Evolutionary conservation across 208 protist species (phyloP).

Genomic region (Crithidia sp.): DNA sequence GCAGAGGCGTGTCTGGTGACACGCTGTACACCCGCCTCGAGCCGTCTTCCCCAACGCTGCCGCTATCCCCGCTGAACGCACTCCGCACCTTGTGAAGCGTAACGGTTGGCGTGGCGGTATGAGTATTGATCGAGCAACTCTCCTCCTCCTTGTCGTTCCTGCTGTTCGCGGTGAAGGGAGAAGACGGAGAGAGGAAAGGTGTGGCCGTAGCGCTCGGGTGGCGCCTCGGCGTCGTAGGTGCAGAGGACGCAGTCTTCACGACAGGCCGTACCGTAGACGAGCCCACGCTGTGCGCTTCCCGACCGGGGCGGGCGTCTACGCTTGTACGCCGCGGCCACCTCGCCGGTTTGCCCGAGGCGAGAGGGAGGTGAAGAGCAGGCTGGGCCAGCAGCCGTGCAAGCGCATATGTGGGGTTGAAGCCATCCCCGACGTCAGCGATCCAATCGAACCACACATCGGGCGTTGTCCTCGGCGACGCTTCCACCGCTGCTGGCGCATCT

Average conservation of each 20-base stretch:
- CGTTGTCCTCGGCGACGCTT: too few relatives aligned
- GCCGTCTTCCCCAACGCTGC: too few relatives aligned
- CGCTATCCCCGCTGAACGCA: too few relatives aligned
- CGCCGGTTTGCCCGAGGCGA: background rate
- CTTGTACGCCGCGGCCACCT: background rate
- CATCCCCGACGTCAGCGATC: slow-evolving; percentile 86
- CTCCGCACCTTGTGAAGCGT: too few relatives aligned
- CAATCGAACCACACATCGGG: slow-evolving; percentile 87
- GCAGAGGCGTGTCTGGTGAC: too few relatives aligned
- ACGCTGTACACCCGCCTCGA: too few relatives aligned
- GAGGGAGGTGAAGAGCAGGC: slow-evolving; percentile 40
- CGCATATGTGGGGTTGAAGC: slow-evolving; percentile 88
- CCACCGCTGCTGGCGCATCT: too few relatives aligned
- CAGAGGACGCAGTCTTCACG: background rate
- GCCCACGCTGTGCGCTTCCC: background rate
- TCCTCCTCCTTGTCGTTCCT: background rate
- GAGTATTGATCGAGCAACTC: too few relatives aligned
- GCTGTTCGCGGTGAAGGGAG: background rate
- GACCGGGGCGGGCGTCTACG: too few relatives aligned
- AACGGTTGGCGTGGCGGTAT: too few relatives aligned
- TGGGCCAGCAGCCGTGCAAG: slow-evolving; percentile 80
- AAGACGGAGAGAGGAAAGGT: background rate
- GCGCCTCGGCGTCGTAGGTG: background rate
- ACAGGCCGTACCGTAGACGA: background rate
- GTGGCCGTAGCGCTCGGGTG: background rate